Base-by-base conservation (phyloP, 169 alveolate species). In the Plasmodium knowlesi region DNA sequence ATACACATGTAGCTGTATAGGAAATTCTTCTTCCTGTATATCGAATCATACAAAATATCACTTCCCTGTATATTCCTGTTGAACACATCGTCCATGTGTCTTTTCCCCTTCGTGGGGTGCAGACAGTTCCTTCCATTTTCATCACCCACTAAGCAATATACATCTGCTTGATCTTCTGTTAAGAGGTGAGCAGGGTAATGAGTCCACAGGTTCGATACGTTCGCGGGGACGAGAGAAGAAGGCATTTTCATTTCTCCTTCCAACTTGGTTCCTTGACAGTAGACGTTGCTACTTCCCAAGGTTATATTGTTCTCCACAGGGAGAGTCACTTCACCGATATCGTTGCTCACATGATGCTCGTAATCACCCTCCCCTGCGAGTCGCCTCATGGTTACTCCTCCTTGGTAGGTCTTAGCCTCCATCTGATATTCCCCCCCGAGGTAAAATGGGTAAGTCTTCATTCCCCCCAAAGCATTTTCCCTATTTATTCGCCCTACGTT, bases 1-100 rank as follows among this genome's bases (percentile, higher is more conserved):
- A 86, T 76, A 22, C 86, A 86, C 93, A 86, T 76, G 43, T 86
- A 86, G 32, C 93, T 86, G 70, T 86, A 86, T 28, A 53, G 67
- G 43, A 86, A 86, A 25, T 28, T 6, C 12, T 41, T 57, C 80
- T 54, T 74, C 16, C 86, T 73, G 46, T 86, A 86, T n/a, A 86
- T 74, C 22, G 2, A 73, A 76, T 86, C 93, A 32, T 86, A 86
- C 8, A 86, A 9, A 10, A 86, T 61, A 41, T 86, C 93, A 16
- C 43, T 30, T 16, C 93, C 93, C 43, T 76, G 14, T 46, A 86
- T 86, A 43, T 86, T 54, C 3, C 32, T 32, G 16, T 25, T 19
- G 19, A 86, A 67, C 22, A 14, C 19, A 5, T 74, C 61, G 43
- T 53, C 67, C n/a, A 86, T 5, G 6, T 86, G 57, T 6, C 16